Percentiles rank a stretch among this genome's conserved stretches.
Conservation (phyloP, 2,329 filamentous ascomycete genomes). For the Raffaelea arxii region DNA sequence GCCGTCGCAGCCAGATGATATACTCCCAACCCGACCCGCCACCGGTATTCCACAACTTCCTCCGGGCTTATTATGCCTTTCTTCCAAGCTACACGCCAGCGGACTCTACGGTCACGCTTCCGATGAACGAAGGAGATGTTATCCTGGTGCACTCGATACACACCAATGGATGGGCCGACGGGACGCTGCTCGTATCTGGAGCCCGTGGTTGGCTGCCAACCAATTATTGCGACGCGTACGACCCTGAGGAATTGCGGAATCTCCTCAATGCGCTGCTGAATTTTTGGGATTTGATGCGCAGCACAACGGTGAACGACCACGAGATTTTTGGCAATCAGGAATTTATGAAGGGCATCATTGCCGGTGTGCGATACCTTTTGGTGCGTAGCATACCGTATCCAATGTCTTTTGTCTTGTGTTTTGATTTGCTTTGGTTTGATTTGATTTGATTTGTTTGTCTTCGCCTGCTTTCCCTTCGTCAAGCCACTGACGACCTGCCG, state of each 20-base stretch:
- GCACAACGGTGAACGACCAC: conserved; percentile 63
- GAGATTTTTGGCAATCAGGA: conserved; percentile 83
- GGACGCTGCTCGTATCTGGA: conserved; percentile 76
- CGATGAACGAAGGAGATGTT: conserved; percentile 82
- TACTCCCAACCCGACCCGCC: conserved; percentile 28
- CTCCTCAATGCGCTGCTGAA: conserved; percentile 79
- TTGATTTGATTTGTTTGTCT: not conserved
- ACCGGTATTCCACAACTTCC: conserved; percentile 82
- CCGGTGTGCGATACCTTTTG: conserved; percentile 80
- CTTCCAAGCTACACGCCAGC: conserved; percentile 66
- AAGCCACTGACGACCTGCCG: not conserved
- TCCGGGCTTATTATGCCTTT: conserved; percentile 90
- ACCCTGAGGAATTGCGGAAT: conserved; percentile 76
- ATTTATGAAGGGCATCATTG: conserved; percentile 88
- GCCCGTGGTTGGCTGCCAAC: conserved; percentile 92
- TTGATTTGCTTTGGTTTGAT: not conserved
- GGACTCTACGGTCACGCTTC: conserved; percentile 81
- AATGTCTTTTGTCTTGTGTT: not conserved
- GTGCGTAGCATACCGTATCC: conserved; percentile 37
- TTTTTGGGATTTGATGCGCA: conserved; percentile 84
- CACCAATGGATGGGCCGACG: conserved; percentile 97
- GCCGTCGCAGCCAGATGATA: conserved; percentile 4
- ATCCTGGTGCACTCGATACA: conserved; percentile 94
- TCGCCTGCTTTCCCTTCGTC: not conserved
- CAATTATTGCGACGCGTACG: conserved; percentile 95